Conservation (phyloP, 768 basidiomycete genomes). For the Russula olivacea region DNA sequence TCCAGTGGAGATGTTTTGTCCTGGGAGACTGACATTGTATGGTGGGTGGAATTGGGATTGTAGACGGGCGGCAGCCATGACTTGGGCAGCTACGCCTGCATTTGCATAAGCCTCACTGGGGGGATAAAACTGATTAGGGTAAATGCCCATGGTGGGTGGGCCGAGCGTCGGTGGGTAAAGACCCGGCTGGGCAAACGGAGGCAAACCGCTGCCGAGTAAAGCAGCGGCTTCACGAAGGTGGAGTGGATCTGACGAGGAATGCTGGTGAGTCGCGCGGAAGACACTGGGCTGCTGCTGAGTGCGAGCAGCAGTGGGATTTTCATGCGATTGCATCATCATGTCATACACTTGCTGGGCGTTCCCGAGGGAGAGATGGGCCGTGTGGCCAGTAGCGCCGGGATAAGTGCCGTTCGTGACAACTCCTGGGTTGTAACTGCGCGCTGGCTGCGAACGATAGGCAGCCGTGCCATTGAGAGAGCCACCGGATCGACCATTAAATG, state of each 20-base stretch:
- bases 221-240: slow-evolving; percentile 67
- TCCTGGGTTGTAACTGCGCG: slow-evolving; percentile 51
- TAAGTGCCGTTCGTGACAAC: slow-evolving; percentile 43
- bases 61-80: slow-evolving; percentile 51
- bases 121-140: slow-evolving; percentile 64
- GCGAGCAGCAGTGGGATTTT: slow-evolving; percentile 61
- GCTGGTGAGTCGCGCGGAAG: slow-evolving; percentile 71
- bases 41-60: slow-evolving; percentile 51
- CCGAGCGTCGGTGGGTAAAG: slow-evolving; percentile 51
- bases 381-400: slow-evolving; percentile 43
- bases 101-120: slow-evolving; percentile 51
- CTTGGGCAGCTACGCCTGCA: slow-evolving; percentile 47
- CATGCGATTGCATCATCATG: slow-evolving; percentile 52
- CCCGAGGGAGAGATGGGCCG: slow-evolving; percentile 64
- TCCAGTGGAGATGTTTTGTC: slow-evolving; percentile 14
- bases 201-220: slow-evolving; percentile 51
- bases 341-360: slow-evolving; percentile 76
- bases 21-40: slow-evolving; percentile 36
- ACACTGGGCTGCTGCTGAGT: slow-evolving; percentile 75
- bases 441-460: slow-evolving; percentile 54
- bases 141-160: slow-evolving; percentile 48
- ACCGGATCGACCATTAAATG: slow-evolving; percentile 42
- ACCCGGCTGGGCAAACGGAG: slow-evolving; percentile 46
- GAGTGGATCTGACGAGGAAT: slow-evolving; percentile 79
- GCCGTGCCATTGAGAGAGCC: slow-evolving; percentile 47